Base-by-base conservation (phyloP, 108 stramenopile species). In the Cyclotella distinguenda region DNA sequence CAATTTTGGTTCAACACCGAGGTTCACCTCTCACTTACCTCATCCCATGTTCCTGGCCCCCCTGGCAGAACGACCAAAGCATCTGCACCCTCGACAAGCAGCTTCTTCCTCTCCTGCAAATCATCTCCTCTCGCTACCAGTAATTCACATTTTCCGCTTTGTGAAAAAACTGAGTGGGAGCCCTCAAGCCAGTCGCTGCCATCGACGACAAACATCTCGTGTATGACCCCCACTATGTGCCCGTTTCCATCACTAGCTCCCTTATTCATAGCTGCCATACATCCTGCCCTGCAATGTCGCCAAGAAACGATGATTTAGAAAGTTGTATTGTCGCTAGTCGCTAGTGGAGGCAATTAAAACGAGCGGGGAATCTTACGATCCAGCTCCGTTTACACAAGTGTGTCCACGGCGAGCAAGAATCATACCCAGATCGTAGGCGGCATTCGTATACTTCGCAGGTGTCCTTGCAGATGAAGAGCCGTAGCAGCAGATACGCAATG, bases 1-100 rank as follows among this genome's bases (percentile, higher is more conserved):
- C 43, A 8, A 16, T 15, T 18, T 9, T n/a, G n/a, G n/a, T n/a
- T n/a, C n/a, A n/a, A n/a, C n/a, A n/a, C n/a, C n/a, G n/a, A n/a
- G n/a, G n/a, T n/a, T n/a, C n/a, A n/a, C n/a, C n/a, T n/a, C n/a
- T 43, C 52, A 58, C 77, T 36, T 52, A 86, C 68, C 68, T 93
- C 94, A 67, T 95, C 94, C 85, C 86, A 95, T 3, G 94, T 95
- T 32, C 94, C 94, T 6, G 94, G 89, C 5, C 98, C 98, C 7
- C 98, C 98, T 13, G 98, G 98, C 59, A 97, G 52, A 1, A 97
- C 96, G 13, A 97, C 80, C 35, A 98, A 68, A 2, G 78, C 93
- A 55, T 95, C 88, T 1, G 87, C 77, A 33, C 78, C 80, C 34
- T 93, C 75, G 4, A 95, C 88, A 52, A 97, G 72, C 27, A 88